Base-by-base conservation (phyloP, 2,329 filamentous ascomycete species). In the Fusarium chuoi region DNA sequence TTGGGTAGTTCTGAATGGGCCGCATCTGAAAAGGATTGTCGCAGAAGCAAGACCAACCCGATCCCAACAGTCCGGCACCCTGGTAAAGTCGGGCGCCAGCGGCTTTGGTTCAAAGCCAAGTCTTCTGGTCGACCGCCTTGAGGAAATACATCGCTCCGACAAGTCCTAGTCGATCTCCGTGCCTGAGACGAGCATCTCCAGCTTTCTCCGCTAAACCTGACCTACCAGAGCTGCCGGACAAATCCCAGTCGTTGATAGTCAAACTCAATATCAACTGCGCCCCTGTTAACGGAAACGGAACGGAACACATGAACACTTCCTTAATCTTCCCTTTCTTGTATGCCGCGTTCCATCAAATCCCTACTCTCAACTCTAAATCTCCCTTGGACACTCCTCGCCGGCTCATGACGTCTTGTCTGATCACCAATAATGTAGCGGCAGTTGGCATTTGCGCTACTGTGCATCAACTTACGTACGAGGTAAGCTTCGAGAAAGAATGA, bases 91-190 rank as follows among this genome's bases (percentile, higher is more conserved):
- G 71, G 71, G 71, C 75, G 75, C 73, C 76, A 76, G 75, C 70
- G 73, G 74, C 67, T 69, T 76, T 65, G 71, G 73, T 62, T 64
- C 68, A 75, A 75, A 74, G 75, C 75, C 75, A 77, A 68, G 68
- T 77, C 71, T 71, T 71, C 64, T 73, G 71, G 42, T 74, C 62
- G 36, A 64, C 71, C 67, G 48, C 71, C 71, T 74, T 65, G 36
- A 71, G 72, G 52, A 39, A 67, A 41, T 48, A 17, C 54, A 41
- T 67, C 56, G 69, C 68, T 39, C 68, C 69, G 68, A 72, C 48
- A 71, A 57, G 41, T 56, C 26, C 57, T 48, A 42, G 63, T 58
- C 63, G 71, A 74, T 74, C 71, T 69, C 56, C 56, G 59, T 74
- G 71, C 71, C 71, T 74, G 71, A 74, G 71, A 74, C 71, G 60